phyloP scores from a whole-genome alignment of 208 protist species.

The Willaertia magna region DNA sequence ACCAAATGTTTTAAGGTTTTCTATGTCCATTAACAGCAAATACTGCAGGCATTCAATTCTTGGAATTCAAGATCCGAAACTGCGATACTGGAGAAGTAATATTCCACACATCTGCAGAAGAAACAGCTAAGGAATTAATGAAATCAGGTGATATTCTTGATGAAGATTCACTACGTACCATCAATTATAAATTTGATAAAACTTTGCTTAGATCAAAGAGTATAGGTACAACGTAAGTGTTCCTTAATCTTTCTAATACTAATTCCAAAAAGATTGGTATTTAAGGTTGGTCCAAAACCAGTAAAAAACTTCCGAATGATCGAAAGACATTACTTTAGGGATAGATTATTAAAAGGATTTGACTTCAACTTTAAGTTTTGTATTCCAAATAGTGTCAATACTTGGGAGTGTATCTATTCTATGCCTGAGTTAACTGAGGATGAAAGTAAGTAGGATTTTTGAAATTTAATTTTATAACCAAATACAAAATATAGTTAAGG shows the following conservation, averaged over 20 bases:
- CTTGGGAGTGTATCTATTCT: slow-evolving; percentile 84
- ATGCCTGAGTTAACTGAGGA: slow-evolving; percentile 58
- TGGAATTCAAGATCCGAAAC: slow-evolving; percentile 79
- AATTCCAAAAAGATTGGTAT: slow-evolving; percentile 71
- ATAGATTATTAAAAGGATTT: slow-evolving; percentile 77
- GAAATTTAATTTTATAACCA: neutral
- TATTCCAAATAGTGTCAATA: slow-evolving; percentile 85
- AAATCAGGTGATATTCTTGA: neutral
- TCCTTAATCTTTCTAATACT: neutral
- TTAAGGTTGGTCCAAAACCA: slow-evolving; percentile 65
- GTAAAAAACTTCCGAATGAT: slow-evolving; percentile 85
- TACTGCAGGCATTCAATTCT: slow-evolving; percentile 78
- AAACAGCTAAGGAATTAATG: slow-evolving; percentile 29
- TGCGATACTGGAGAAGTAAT: slow-evolving; percentile 55
- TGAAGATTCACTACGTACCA: neutral
- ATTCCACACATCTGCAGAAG: slow-evolving; percentile 58
- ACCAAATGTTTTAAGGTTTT: slow-evolving; percentile 37
- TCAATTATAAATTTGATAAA: slow-evolving; percentile 3
- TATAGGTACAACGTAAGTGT: neutral
- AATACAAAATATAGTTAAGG: slow-evolving; percentile 12
- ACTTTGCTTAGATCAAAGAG: neutral
- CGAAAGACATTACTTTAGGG: slow-evolving; percentile 86
- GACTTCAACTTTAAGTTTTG: slow-evolving; percentile 89
- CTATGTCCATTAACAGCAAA: slow-evolving; percentile 75
- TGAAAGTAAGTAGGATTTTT: neutral